These are phyloP conservation scores for Steccherinum ochraceum DNA, from an alignment of 768 basidiomycete species.

Conservation along the genomic window DNA sequence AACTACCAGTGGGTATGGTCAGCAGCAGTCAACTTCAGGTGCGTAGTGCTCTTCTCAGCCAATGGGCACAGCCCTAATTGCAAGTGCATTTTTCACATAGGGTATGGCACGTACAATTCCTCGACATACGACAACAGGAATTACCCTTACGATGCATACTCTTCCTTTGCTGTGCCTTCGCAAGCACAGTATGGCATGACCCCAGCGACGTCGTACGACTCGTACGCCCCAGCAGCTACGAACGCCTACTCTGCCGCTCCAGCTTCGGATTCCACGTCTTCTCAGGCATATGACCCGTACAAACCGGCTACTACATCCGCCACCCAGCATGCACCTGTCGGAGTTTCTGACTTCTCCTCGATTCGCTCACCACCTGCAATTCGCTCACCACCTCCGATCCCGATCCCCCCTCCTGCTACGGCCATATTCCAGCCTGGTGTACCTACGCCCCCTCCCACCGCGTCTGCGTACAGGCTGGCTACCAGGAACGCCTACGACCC, in stretches of 20 bases:
- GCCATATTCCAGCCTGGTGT: not conserved
- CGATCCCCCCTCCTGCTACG: not conserved
- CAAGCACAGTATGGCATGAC: too few relatives aligned
- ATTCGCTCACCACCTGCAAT: not conserved
- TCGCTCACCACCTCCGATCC: not conserved
- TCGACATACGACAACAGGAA: slow-evolving; percentile 1
- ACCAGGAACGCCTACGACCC: slow-evolving; percentile 72
- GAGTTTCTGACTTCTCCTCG: not conserved
- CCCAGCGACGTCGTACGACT: slow-evolving; percentile 6
- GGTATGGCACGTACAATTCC: not conserved
- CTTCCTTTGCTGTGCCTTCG: slow-evolving; percentile 8
- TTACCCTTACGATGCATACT: slow-evolving; percentile 9
- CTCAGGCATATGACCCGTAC: slow-evolving; percentile 25
- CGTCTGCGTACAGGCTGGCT: slow-evolving; percentile 55
- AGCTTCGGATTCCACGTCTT: slow-evolving; percentile 17
- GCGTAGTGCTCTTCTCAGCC: not conserved
- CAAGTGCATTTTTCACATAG: too few relatives aligned
- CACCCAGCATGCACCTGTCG: not conserved
- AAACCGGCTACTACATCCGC: slow-evolving; percentile 8
- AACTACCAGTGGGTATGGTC: not conserved
- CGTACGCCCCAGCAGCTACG: slow-evolving; percentile 17
- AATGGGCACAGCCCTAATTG: not conserved
- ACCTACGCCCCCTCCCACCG: slow-evolving; percentile 26
- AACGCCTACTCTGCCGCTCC: slow-evolving; percentile 14
- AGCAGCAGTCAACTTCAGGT: not conserved